phyloP scores from a whole-genome alignment of 148 eudicot species.

The Rhododendron griersonianum region DNA sequence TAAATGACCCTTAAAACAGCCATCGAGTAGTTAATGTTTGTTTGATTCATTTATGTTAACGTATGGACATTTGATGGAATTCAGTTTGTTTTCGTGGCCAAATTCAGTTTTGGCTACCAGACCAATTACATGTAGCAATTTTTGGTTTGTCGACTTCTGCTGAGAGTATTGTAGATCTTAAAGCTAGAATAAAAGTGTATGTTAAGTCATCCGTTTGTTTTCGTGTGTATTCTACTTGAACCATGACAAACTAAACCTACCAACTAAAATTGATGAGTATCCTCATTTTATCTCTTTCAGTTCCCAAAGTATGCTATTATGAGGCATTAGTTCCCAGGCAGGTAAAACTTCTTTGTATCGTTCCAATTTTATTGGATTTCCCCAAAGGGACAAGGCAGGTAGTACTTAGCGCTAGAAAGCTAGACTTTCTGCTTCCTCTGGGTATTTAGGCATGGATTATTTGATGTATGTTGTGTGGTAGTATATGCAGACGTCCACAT shows the following conservation, averaged over 20 bases:
- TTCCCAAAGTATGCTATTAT: neutral
- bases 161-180: slow-evolving; percentile 57
- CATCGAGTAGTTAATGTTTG: too few species aligned
- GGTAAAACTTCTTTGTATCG: too few species aligned
- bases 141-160: slow-evolving; percentile 59
- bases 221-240: neutral
- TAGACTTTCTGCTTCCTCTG: neutral
- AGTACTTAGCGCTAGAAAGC: neutral
- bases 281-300: neutral
- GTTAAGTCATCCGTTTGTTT: slow-evolving; percentile 9
- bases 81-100: too few species aligned
- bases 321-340: neutral
- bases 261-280: neutral
- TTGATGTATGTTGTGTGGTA: neutral
- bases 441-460: neutral
- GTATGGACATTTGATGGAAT: too few species aligned
- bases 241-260: neutral
- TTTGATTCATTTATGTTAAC: too few species aligned
- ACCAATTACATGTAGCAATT: slow-evolving; percentile 58
- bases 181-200: slow-evolving; percentile 49
- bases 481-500: neutral
- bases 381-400: neutral
- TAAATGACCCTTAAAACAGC: too few species aligned
- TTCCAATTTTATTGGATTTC: too few species aligned
- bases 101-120: slow-evolving; percentile 61